Percentiles rank a stretch among this genome's conserved stretches.
Conservation (phyloP, 176 grass and related monocot species). For the Neostapfia colusana region DNA sequence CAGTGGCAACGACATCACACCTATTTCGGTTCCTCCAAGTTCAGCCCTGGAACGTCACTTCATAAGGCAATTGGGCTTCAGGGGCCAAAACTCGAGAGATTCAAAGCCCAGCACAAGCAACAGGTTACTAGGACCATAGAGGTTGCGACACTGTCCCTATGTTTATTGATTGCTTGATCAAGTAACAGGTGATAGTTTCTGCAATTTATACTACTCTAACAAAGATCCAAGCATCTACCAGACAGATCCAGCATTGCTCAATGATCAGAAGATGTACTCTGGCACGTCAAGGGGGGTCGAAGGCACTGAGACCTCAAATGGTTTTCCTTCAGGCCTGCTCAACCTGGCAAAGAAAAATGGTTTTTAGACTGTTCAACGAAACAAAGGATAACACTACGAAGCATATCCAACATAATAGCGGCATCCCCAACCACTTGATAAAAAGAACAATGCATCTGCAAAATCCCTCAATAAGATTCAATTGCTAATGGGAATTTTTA, state of each 20-base stretch:
- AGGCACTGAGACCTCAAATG: slow-evolving; percentile 73
- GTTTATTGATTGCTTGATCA: not conserved
- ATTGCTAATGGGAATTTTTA: not conserved
- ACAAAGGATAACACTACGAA: not conserved
- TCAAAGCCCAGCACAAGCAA: not conserved
- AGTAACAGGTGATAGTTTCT: not conserved
- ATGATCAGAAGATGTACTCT: slow-evolving; percentile 66
- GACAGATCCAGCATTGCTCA: not conserved
- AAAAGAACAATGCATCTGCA: not conserved
- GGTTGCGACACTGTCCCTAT: not conserved
- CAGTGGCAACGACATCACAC: no score
- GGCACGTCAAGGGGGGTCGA: slow-evolving; percentile 53
- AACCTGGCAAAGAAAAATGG: slow-evolving; percentile 52
- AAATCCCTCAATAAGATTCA: not conserved
- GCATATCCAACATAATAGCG: not conserved
- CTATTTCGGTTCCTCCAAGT: not conserved
- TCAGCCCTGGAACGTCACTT: not conserved
- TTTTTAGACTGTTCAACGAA: not conserved
- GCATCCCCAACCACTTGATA: not conserved
- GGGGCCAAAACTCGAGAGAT: not conserved
- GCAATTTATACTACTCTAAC: not conserved
- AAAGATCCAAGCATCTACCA: not conserved
- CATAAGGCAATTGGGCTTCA: not conserved
- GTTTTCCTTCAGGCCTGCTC: slow-evolving; percentile 65
- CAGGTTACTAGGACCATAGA: not conserved